These are phyloP conservation scores for Naegleria fowleri DNA, from an alignment of 208 protist species.

Conservation along the genomic window DNA sequence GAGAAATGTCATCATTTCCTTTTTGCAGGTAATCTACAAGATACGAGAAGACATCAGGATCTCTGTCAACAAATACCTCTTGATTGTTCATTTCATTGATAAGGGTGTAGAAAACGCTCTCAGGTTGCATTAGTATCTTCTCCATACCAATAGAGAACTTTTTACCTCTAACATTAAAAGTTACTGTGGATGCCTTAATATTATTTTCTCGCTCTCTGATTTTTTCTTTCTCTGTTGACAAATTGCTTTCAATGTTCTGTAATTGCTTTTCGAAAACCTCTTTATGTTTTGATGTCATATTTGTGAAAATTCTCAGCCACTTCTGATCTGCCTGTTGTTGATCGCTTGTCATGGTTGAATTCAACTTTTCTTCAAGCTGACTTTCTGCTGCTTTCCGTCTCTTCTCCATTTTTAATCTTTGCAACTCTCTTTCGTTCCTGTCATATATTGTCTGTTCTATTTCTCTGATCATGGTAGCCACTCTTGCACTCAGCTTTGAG, in stretches of 20 bases:
- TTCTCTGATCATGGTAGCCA: not conserved
- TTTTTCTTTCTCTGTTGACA: not conserved
- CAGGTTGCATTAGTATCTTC: not conserved
- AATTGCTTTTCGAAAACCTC: not conserved
- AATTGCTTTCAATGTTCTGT: not conserved
- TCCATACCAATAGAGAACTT: not conserved
- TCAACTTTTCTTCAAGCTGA: not conserved
- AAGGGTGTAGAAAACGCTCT: not conserved
- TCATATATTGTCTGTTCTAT: not conserved
- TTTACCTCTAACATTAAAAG: not conserved
- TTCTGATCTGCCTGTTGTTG: not conserved
- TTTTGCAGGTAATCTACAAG: not conserved
- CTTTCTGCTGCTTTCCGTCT: not conserved
- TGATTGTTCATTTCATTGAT: not conserved
- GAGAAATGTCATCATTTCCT: not conserved
- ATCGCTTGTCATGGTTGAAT: not conserved
- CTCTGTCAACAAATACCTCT: not conserved
- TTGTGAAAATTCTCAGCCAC: not conserved
- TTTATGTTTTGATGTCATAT: not conserved
- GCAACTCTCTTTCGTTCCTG: not conserved
- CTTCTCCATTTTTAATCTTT: not conserved
- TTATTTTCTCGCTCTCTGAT: not conserved
- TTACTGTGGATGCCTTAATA: not conserved
- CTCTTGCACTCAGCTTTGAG: not conserved
- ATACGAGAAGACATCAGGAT: not conserved